Base-by-base conservation (phyloP, 2,329 filamentous ascomycete species). In the Calonectria henricotiae region DNA sequence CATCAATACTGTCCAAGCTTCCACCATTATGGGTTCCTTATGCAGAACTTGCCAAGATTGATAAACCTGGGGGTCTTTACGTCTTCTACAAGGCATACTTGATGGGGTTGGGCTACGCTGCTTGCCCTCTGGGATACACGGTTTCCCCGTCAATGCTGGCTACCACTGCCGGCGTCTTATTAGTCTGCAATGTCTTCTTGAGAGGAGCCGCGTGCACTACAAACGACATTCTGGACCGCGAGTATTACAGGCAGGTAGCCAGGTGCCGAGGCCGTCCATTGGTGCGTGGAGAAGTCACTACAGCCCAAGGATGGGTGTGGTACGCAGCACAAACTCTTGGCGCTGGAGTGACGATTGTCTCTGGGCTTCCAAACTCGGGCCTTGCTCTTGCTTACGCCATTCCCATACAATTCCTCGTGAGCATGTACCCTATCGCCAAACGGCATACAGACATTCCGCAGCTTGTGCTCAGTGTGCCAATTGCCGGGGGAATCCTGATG, bases 1-100 rank as follows among this genome's bases (percentile, higher is more conserved):
- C 30, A 9, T 30, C 30, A 15, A 37, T 55, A 12, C 49, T 55
- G 4, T 35, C 49, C 49, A 55, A 15, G 30, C 30, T 55, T 37
- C 49, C 49, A 23, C 49, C 49, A 23, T 55, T 30, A 20, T 55
- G 49, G 49, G 49, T 55, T 20, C 49, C 49, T 11, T 55, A 55
- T 4, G 49, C 49, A 15, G 49, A 55, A 4, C 49, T 55, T 23
- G 20, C 49, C 4, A 55, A 30, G n/a, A 35, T 55, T 6, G 8
- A 55, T 8, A 55, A 37, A 3, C 17, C 30, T 6, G 49, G 49
- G 20, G 49, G 49, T 3, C 30, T 55, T 37, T 55, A 55, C 37
- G 30, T 4, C 11, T 55, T 55, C 30, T 55, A 55, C 30, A 55
- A 20, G 30, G 30, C 49, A 3, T 55, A 55, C 15, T 27, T 55